Evolutionary conservation across 31 red algal genomes (phyloP), one percentile per base, ranked within the genome.

Genomic region (Porphyra umbilicalis): DNA sequence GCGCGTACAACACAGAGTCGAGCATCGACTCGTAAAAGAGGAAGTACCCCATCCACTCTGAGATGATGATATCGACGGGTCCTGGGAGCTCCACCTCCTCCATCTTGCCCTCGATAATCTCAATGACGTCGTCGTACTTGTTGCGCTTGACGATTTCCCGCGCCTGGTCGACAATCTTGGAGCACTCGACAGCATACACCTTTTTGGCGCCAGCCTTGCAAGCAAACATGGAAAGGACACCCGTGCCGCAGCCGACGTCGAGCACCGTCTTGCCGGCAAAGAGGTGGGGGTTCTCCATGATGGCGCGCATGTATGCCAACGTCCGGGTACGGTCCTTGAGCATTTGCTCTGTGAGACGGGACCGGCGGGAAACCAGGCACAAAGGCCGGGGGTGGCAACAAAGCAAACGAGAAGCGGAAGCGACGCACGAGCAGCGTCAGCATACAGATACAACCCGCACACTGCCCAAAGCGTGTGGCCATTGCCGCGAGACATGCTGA

Each of bases 1-100:
- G 77, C 9, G 96, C 96, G 81, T 85, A 98, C 30, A 98, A 76
- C 34, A 98, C 92, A 7, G 92, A 89, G 34, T 98, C 92, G 36
- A 98, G 76, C 96, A 98, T 98, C 35, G 92, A 95, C 85, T 98
- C 96, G 76, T 98, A 98, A 76, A 98, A 94, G 67, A 98, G 84
- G 84, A 98, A 98, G 82, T 98, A 98, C 0, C 96, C 96, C 96
- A 98, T 98, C 96, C 96, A 98, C 77, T 98, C 96, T 8, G 92
- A 95, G 40, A 98, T 92, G 77, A 98, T 98, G 83, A 98, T 93
- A 77, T 98, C 96, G 6, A 98, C 96, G 32, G 92, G 84, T 32
- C 80, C 82, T 13, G 93, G 79, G 10, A 98, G 80, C 81, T 93
- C 39, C 80, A 95, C 89, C 34, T 98, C 96, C 85, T 98, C 96